Conservation (phyloP, 495 filamentous ascomycete species). For the Podospora tetraspora region DNA sequence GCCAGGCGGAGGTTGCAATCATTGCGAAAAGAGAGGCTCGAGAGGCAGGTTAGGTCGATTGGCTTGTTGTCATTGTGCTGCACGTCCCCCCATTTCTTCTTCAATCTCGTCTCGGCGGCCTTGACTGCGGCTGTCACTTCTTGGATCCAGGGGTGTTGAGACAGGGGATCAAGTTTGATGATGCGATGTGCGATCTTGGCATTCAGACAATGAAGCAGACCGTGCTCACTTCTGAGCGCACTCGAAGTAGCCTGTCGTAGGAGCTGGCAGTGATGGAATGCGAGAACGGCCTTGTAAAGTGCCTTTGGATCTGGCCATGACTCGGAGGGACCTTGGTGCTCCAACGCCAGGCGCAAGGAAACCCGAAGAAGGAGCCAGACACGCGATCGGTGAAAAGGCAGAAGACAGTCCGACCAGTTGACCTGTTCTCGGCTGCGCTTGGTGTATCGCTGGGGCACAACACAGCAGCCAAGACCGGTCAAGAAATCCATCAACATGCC, state of each 20-base stretch:
- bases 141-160: conserved; percentile 3
- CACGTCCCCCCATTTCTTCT: conserved; percentile 12
- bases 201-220: conserved; percentile 37
- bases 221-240: conserved; percentile 28
- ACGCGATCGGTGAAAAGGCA: conserved; percentile 54
- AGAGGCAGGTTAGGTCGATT: neutral
- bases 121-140: neutral
- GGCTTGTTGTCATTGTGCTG: neutral
- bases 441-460: conserved; percentile 32
- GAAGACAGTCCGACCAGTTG: conserved; percentile 35
- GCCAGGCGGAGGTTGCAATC: conserved; percentile 16
- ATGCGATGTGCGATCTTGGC: conserved; percentile 47
- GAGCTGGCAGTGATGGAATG: conserved; percentile 44
- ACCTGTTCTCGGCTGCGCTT: conserved; percentile 62
- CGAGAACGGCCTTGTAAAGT: conserved; percentile 54
- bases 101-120: neutral
- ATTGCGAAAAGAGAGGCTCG: conserved; percentile 4
- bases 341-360: conserved; percentile 39
- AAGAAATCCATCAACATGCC: conserved; percentile 50
- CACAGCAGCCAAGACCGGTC: conserved; percentile 34
- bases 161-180: conserved; percentile 36
- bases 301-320: neutral
- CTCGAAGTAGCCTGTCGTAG: conserved; percentile 24
- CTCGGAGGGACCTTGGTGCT: conserved; percentile 4
- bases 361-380: conserved; percentile 59